Evolutionary conservation across 257 asterid species (phyloP).

Genomic region (Cordia subcordata): DNA sequence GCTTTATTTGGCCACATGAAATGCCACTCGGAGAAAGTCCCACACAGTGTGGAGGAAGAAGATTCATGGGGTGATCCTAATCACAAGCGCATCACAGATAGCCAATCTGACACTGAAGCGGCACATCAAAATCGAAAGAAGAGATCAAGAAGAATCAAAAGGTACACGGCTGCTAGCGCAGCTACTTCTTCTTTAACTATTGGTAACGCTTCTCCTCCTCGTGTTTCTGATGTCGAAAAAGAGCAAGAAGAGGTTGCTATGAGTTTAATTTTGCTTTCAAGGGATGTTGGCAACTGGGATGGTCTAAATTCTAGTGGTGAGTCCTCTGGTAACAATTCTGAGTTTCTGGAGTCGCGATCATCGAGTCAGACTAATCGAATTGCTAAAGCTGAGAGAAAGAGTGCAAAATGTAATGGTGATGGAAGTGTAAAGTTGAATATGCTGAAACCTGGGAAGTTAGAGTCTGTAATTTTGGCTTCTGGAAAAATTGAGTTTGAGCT

Average conservation of each 20-base stretch:
- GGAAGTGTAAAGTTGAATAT: conserved; percentile 15
- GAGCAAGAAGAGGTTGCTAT: conserved; percentile 81
- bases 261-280: conserved; percentile 74
- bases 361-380: conserved; percentile 15
- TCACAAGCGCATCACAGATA: conserved; percentile 29
- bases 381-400: conserved; percentile 6
- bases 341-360: conserved; percentile 22
- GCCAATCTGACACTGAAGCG: conserved; percentile 47
- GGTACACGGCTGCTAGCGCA: conserved; percentile 34
- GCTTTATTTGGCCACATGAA: conserved; percentile 92
- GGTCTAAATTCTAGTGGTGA: conserved; percentile 26
- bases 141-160: conserved; percentile 60
- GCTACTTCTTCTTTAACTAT: conserved; percentile 21
- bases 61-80: conserved; percentile 41
- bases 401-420: conserved; percentile 4
- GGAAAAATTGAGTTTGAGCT: conserved; percentile 8
- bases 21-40: conserved; percentile 54
- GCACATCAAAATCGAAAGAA: conserved; percentile 36
- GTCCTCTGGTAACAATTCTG: conserved; percentile 38
- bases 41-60: conserved; percentile 21
- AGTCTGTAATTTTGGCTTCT: conserved; percentile 11
- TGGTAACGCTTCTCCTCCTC: conserved; percentile 24
- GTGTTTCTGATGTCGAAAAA: conserved; percentile 45
- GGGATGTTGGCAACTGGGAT: conserved; percentile 39
- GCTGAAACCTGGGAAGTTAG: conserved; percentile 18